Evolutionary conservation across 83 land plant genomes (phyloP).

Genomic region (Diphasiastrum complanatum): DNA sequence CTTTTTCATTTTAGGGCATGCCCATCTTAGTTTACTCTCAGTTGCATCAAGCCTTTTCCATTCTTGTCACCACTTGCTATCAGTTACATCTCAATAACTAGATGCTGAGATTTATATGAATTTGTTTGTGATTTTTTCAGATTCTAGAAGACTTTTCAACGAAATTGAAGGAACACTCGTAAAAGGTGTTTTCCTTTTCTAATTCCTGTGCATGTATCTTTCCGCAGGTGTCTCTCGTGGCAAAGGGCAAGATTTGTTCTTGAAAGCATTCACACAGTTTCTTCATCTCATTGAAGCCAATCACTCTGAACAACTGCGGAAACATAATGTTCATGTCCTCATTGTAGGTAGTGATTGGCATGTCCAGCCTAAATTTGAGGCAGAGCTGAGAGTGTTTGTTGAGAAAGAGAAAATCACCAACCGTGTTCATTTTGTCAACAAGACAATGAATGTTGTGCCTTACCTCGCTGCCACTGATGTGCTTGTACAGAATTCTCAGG

Average conservation of each 20-base stretch:
- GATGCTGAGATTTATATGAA: neutral
- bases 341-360: constrained; percentile 85
- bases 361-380: constrained; percentile 65
- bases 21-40: too few species aligned
- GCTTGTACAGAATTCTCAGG: constrained; percentile 94
- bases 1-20: too few species aligned
- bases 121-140: neutral
- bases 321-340: constrained; percentile 65
- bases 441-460: constrained; percentile 74
- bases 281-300: constrained; percentile 44
- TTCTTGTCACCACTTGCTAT: neutral
- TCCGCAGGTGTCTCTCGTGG: constrained; percentile 94
- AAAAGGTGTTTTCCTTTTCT: neutral
- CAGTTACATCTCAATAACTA: neutral
- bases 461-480: constrained; percentile 89
- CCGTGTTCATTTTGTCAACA: constrained; percentile 76
- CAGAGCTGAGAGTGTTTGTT: constrained; percentile 60
- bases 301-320: constrained; percentile 25
- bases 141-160: neutral
- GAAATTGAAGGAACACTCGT: too few species aligned
- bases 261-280: constrained; percentile 58
- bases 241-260: constrained; percentile 88
- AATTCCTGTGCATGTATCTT: neutral
- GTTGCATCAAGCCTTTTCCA: too few species aligned
- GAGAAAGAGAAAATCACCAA: constrained; percentile 45